A percentile compares a stretch with the other conserved stretches of the same genome.
phyloP scores from a whole-genome alignment of 2,329 filamentous ascomycete species.

The Colletotrichum lupini region DNA sequence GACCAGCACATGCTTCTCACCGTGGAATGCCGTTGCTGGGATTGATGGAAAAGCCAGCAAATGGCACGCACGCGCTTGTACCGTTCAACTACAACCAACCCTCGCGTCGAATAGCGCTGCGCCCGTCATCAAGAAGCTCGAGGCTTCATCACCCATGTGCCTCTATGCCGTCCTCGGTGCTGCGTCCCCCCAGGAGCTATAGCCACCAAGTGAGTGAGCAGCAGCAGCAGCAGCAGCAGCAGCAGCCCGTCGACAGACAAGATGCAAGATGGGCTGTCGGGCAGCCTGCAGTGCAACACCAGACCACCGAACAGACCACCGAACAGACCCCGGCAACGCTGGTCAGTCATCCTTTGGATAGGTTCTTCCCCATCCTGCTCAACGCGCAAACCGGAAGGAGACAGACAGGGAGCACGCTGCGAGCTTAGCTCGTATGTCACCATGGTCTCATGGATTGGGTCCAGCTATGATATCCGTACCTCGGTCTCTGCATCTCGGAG shows the following conservation, averaged over 20 bases:
- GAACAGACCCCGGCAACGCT: not conserved
- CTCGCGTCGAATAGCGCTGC: conserved; percentile 5
- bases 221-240: not conserved
- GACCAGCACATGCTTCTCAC: not conserved
- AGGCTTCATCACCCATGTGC: conserved; percentile 12
- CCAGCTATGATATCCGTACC: conserved; percentile 2
- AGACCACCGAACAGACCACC: conserved; percentile 11
- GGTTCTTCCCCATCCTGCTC: not conserved
- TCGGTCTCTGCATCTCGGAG: not conserved
- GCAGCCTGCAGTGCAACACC: conserved; percentile 18
- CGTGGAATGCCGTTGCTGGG: conserved; percentile 13
- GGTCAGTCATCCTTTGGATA: not conserved
- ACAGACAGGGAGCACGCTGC: conserved; percentile 23
- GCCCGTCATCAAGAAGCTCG: conserved; percentile 13
- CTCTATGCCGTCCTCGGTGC: not conserved
- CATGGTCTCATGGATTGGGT: not conserved
- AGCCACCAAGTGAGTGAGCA: conserved; percentile 9
- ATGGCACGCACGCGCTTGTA: conserved; percentile 12
- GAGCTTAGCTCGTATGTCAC: conserved; percentile 13
- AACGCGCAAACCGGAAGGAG: not conserved
- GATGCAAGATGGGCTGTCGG: conserved; percentile 11
- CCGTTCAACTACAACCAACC: conserved; percentile 15
- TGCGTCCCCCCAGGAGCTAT: not conserved
- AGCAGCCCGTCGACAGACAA: not conserved
- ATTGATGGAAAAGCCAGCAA: conserved; percentile 11